Percentiles rank a stretch among this genome's conserved stretches.
Evolutionary conservation across 1,284 basidiomycete species (phyloP).

Genomic region (Phellopilus nigrolimitatus): DNA sequence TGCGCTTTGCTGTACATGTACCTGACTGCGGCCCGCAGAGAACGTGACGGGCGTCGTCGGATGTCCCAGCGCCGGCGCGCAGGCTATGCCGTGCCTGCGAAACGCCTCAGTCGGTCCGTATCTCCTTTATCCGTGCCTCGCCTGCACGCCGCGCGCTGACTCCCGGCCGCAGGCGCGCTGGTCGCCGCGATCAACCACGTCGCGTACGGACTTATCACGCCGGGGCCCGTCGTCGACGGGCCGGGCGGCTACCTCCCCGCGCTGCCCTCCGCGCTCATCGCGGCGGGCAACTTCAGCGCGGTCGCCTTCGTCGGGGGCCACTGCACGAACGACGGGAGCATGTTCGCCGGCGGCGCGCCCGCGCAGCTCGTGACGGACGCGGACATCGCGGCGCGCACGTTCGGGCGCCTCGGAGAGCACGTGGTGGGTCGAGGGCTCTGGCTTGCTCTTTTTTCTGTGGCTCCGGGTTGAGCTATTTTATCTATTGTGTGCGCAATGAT

Average conservation of each 20-base stretch:
- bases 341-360: conserved; percentile 38
- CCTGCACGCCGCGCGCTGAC: no score
- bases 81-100: conserved; percentile 36
- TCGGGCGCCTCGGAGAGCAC: conserved; percentile 33
- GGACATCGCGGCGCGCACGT: conserved; percentile 35
- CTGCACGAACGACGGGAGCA: conserved; percentile 39
- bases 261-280: conserved; percentile 38
- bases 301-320: conserved; percentile 42
- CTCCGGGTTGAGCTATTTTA: no score
- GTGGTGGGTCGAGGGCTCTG: conserved; percentile 30
- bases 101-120: conserved; percentile 34
- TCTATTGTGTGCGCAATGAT: no score
- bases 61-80: conserved; percentile 30
- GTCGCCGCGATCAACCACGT: conserved; percentile 36
- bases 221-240: conserved; percentile 37
- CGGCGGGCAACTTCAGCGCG: conserved; percentile 33
- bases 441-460: neutral
- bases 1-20: neutral
- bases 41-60: conserved; percentile 32
- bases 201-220: conserved; percentile 31
- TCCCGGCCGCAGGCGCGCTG: conserved; percentile 29
- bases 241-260: conserved; percentile 37
- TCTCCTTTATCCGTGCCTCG: no score
- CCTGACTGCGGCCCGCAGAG: conserved; percentile 21
- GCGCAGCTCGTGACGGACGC: conserved; percentile 36